Percentiles rank a stretch among this genome's conserved stretches.
These are phyloP conservation scores for Hypoxylon fuscum DNA, from an alignment of 495 filamentous ascomycete species.

Conservation along the genomic window DNA sequence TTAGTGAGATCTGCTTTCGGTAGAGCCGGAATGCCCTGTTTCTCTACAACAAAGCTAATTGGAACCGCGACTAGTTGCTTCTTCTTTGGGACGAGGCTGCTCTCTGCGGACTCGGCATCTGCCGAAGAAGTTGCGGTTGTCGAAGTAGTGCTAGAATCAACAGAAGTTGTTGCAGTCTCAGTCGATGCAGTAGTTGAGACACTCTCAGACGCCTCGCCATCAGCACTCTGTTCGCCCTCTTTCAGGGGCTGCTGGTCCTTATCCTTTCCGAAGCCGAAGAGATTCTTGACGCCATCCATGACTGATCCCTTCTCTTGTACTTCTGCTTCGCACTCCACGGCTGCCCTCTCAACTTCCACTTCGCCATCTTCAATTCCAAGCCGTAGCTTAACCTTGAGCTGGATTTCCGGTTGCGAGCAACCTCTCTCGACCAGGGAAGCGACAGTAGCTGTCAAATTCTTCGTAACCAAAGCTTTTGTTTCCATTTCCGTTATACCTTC, in stretches of 20 bases:
- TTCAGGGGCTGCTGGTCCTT: constrained; percentile 83
- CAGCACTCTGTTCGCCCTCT: constrained; percentile 64
- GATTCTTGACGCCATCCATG: constrained; percentile 90
- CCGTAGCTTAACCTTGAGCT: constrained; percentile 78
- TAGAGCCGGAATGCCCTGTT: constrained; percentile 67
- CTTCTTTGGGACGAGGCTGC: constrained; percentile 58
- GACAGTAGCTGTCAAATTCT: constrained; percentile 86
- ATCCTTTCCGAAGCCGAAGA: constrained; percentile 88
- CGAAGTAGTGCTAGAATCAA: constrained; percentile 52
- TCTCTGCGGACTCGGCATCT: constrained; percentile 51
- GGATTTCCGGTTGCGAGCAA: constrained; percentile 79
- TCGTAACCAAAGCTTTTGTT: constrained; percentile 66
- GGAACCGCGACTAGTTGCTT: constrained; percentile 77
- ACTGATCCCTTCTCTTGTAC: constrained; percentile 76
- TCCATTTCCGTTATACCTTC: constrained; percentile 57
- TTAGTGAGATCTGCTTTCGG: constrained; percentile 66
- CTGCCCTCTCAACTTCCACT: constrained; percentile 77
- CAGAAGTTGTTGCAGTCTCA: constrained; percentile 44
- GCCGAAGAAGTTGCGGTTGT: constrained; percentile 58
- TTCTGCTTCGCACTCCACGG: constrained; percentile 84
- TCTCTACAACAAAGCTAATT: constrained; percentile 68
- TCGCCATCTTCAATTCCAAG: constrained; percentile 80
- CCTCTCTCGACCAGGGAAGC: constrained; percentile 76
- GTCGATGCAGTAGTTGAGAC: constrained; percentile 51
- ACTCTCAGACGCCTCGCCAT: constrained; percentile 59